These are phyloP conservation scores for Talaromyces stipitatus DNA, from an alignment of 495 filamentous ascomycete genomes.

Conservation along the genomic window DNA sequence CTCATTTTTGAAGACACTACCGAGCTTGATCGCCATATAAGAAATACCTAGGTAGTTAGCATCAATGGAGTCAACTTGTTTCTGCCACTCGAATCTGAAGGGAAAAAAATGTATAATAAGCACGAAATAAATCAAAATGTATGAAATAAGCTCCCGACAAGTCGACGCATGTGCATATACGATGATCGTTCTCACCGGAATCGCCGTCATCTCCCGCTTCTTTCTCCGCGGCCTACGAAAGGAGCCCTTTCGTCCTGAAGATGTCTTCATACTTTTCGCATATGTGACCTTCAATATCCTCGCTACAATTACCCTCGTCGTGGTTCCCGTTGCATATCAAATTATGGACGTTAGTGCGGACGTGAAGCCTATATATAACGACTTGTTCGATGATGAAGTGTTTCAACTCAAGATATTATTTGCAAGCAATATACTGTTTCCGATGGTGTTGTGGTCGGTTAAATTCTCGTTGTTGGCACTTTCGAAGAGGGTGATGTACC, in stretches of 20 bases:
- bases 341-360: slow-evolving; percentile 4
- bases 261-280: slow-evolving; percentile 22
- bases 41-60: too few species aligned
- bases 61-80: too few species aligned
- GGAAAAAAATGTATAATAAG: not conserved
- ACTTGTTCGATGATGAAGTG: slow-evolving; percentile 15
- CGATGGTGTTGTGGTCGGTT: slow-evolving; percentile 36
- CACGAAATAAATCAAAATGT: not conserved
- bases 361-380: slow-evolving; percentile 12
- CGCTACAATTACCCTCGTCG: slow-evolving; percentile 23
- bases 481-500: slow-evolving; percentile 28
- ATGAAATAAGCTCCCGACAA: not conserved
- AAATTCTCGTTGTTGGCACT: slow-evolving; percentile 38
- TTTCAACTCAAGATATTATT: slow-evolving; percentile 29
- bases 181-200: not conserved
- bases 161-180: not conserved
- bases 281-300: slow-evolving; percentile 23
- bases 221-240: not conserved
- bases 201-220: slow-evolving; percentile 1
- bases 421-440: slow-evolving; percentile 33
- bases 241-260: slow-evolving; percentile 19
- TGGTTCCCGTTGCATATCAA: slow-evolving; percentile 20
- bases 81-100: too few species aligned
- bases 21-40: too few species aligned
- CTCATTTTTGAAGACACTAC: too few species aligned